These are phyloP conservation scores for Xylaria sp. DNA, from an alignment of 2,329 filamentous ascomycete genomes.

Conservation along the genomic window DNA sequence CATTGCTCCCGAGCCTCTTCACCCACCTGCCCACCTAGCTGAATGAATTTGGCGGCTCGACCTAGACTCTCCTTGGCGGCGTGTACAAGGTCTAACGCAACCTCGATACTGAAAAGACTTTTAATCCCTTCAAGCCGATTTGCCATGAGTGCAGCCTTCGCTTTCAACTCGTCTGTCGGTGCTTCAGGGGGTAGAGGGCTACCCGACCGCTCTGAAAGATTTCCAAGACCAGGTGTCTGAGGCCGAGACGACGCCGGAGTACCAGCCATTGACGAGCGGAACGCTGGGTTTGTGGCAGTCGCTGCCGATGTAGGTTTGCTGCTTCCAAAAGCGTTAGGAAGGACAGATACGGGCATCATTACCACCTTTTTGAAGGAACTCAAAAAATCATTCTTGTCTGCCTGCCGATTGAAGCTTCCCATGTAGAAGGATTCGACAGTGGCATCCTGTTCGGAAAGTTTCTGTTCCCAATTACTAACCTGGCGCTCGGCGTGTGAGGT, in stretches of 20 bases:
- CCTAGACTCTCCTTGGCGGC: constrained; percentile 88
- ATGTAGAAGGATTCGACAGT: constrained; percentile 94
- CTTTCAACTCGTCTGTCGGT: constrained; percentile 90
- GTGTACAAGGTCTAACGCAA: constrained; percentile 90
- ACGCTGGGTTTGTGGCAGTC: constrained; percentile 47
- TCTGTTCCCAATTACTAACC: constrained; percentile 89
- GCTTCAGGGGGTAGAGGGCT: constrained; percentile 69
- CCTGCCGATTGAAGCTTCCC: constrained; percentile 92
- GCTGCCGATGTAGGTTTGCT: constrained; percentile 51
- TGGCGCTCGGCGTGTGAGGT: constrained; percentile 78
- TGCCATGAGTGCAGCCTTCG: constrained; percentile 98
- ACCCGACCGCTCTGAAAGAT: constrained; percentile 52
- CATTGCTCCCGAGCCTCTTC: constrained; percentile 89
- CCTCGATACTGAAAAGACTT: constrained; percentile 94
- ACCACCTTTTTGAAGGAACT: constrained; percentile 98
- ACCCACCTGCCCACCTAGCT: constrained; percentile 80
- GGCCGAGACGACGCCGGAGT: constrained; percentile 59
- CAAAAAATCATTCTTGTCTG: constrained; percentile 95
- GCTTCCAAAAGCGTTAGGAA: constrained; percentile 71
- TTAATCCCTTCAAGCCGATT: constrained; percentile 93
- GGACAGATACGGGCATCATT: constrained; percentile 96
- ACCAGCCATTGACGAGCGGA: constrained; percentile 45
- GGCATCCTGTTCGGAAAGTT: constrained; percentile 89
- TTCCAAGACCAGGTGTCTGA: constrained; percentile 58
- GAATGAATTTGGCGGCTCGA: constrained; percentile 83